Evolutionary conservation across 208 protist genomes (phyloP), one percentile per base, ranked within the genome.

Genomic region (Acanthamoeba lenticulata): DNA sequence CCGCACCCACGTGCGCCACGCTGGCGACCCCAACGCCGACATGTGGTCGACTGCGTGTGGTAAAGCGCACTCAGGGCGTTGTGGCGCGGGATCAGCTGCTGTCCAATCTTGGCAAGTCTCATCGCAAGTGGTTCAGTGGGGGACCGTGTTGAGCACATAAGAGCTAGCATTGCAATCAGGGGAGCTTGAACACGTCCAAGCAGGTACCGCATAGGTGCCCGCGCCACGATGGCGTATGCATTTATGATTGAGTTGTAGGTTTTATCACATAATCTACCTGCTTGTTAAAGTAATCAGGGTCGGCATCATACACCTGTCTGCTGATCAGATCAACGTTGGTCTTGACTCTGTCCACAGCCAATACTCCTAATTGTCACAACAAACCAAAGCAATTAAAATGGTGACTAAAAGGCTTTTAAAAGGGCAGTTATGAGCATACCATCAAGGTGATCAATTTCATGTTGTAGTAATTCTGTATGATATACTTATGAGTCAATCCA

Each of bases 371-470:
- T 34, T 79, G 69, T 44, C 15, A 79, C 15, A 29, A 40, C 9
- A 21, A 79, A 40, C n/a, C 34, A 38, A 13, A 42, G 74, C 15
- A 9, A 86, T 27, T 15, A 2, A 42, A 27, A 11, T 0, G 19
- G 5, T 77, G 1, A 27, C 4, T 44, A 65, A 24, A 19, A 44
- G 67, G 15, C n/a, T 19, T 77, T 44, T 4, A 85, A 6, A 24
- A 9, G 52, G 24, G 19, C 17, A 6, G 36, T 3, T 11, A 62
- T n/a, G 29, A 47, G 4, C 34, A 13, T 90, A 90, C 81, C 81
- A 38, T 90, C 81, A 36, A 90, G 81, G 34, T 90, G 81, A 17
- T 90, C 81, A n/a, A 90, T 90, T 34, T 90, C 81, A 29, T 90
- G 81, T 34, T 90, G 81, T 44, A 90, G 45, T 24, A 90, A 15